phyloP scores from a whole-genome alignment of 192 early-diverging fungal genomes.

The Oehlia diaphana region DNA sequence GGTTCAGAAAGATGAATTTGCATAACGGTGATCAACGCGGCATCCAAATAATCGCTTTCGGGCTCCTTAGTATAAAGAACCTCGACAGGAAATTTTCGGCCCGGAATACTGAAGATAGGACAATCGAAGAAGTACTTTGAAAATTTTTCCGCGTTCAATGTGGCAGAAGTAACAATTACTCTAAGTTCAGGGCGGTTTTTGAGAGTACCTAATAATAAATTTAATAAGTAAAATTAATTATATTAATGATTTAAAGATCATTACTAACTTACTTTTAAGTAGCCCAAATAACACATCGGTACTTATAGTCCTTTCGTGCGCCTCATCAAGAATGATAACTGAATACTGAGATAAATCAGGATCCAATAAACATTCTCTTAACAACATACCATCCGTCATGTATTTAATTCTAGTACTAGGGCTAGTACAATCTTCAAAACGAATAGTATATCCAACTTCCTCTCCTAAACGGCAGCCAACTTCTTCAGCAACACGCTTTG shows the following conservation, averaged over 20 bases:
- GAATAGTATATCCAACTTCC: slow-evolving; percentile 97
- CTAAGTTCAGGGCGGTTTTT: slow-evolving; percentile 85
- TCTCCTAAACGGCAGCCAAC: slow-evolving; percentile 90
- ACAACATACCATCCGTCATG: slow-evolving; percentile 98
- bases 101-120: slow-evolving; percentile 96
- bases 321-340: slow-evolving; percentile 96
- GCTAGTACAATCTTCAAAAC: slow-evolving; percentile 97
- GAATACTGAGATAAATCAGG: slow-evolving; percentile 81
- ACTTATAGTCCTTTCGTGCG: slow-evolving; percentile 95
- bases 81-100: slow-evolving; percentile 93
- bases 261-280: slow-evolving; percentile 61
- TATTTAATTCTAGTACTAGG: slow-evolving; percentile 92
- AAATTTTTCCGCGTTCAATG: slow-evolving; percentile 94
- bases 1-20: slow-evolving; percentile 95
- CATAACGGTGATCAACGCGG: slow-evolving; percentile 92
- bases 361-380: slow-evolving; percentile 90
- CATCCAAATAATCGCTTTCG: slow-evolving; percentile 91
- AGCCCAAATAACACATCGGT: slow-evolving; percentile 97
- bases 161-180: slow-evolving; percentile 94
- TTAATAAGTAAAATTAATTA: not conserved
- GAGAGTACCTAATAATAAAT: slow-evolving; percentile 49
- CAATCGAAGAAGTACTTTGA: slow-evolving; percentile 85
- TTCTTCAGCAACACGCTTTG: slow-evolving; percentile 97
- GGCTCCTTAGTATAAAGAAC: slow-evolving; percentile 94
- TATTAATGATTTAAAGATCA: not conserved